Percentiles rank a stretch among this genome's conserved stretches.
Conservation (phyloP, 306 rosid species). For the Quercus mongolica region DNA sequence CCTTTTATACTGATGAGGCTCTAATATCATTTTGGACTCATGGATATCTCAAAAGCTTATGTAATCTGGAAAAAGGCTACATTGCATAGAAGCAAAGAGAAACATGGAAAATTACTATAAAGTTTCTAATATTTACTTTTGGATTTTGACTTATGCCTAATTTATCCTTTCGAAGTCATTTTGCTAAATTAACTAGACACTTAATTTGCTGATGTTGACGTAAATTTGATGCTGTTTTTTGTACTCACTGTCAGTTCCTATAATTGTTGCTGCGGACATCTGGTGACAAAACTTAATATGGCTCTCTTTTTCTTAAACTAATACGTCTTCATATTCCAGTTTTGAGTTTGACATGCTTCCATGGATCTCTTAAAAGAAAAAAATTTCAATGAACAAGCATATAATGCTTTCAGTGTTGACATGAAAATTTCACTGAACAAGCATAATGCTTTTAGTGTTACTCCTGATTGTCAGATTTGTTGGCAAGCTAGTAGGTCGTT, state of each 20-base stretch:
- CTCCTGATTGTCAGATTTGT: constrained; percentile 46
- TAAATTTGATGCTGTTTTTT: too few relatives aligned
- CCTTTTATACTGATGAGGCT: neutral
- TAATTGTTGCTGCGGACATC: too few relatives aligned
- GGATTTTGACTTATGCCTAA: too few relatives aligned
- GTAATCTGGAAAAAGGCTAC: too few relatives aligned
- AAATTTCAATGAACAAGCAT: neutral
- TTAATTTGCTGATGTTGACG: too few relatives aligned
- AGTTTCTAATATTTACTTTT: too few relatives aligned
- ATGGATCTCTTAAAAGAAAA: neutral
- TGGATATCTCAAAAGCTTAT: neutral
- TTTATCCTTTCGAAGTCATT: too few relatives aligned
- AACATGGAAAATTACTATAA: too few relatives aligned
- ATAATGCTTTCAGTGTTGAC: neutral
- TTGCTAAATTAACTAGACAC: too few relatives aligned
- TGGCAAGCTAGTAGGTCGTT: constrained; percentile 85
- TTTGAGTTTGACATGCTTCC: neutral
- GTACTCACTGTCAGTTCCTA: too few relatives aligned
- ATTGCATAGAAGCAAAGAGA: too few relatives aligned
- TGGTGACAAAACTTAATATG: too few relatives aligned
- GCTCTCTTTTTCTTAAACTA: neutral
- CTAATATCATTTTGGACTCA: neutral
- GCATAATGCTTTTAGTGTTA: constrained; percentile 2
- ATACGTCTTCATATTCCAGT: neutral
- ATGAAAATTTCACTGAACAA: neutral